Evolutionary conservation across 1,284 basidiomycete species (phyloP), one percentile per base, ranked within the genome.

Genomic region (Ustilago hordei): DNA sequence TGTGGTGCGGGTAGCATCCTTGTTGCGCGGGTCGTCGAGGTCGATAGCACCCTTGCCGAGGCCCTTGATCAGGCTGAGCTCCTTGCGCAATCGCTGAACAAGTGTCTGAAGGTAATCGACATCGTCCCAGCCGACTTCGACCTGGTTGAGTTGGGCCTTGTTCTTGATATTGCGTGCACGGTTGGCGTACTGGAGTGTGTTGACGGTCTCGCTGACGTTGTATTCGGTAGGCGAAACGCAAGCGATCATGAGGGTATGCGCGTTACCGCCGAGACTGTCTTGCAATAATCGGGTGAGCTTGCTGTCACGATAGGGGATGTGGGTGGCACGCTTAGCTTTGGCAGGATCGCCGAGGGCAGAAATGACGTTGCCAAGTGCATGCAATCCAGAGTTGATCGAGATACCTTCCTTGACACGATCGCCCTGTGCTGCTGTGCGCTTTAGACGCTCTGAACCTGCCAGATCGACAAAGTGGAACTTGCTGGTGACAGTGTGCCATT

Each of bases 381-480:
- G 91, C 38, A 99, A 90, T 69, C 97, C 97, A 70, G 94, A 94
- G 88, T 99, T 98, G 89, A 98, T 86, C n/a, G 85, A 85, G 60
- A 86, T 86, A 32, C 95, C 95, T 88, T 99, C 95, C 87, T 95
- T 98, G 87, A 95, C 93, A 72, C 96, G 92, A 75, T 98, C 96
- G 5, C 96, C 96, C 13, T 92, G 92, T 4, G 84, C 84, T 17
- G 83, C 82, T n/a, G 84, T 86, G n/a, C 84, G 84, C 74, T 86
- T 86, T 57, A 86, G 81, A 80, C 97, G 89, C 88, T 99, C 96
- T 38, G 94, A 96, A 58, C 96, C 96, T 32, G 96, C 96, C 76
- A 99, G 88, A 88, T 99, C 96, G 56, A 99, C 97, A 85, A 98
- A 98, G 87, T 99, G 96, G 88, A 98, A 98, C 86, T 99, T 99